Evolutionary conservation across 1,284 basidiomycete species (phyloP).

Genomic region (Meripilus lineatus): DNA sequence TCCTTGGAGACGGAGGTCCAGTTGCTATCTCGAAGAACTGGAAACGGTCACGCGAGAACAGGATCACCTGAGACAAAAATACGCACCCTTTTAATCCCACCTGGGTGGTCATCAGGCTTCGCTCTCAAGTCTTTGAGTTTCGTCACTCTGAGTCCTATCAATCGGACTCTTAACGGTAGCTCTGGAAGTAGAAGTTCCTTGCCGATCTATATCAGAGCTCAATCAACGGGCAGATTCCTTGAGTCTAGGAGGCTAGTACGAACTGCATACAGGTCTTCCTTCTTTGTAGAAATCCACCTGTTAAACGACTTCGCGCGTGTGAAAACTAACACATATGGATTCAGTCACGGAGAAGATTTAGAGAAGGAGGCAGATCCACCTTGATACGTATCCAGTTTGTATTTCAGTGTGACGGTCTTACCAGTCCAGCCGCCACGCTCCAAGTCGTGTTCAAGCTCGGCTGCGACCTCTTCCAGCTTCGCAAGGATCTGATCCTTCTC

Average conservation of each 20-base stretch:
- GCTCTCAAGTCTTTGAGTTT: slow-evolving; percentile 76
- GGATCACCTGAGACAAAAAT: background rate
- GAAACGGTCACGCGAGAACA: background rate
- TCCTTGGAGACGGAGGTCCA: slow-evolving; percentile 35
- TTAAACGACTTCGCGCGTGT: slow-evolving; percentile 78
- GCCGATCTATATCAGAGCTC: slow-evolving; percentile 48
- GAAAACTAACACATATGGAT: slow-evolving; percentile 50
- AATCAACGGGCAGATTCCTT: background rate
- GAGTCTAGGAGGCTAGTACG: slow-evolving; percentile 19
- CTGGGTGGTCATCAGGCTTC: slow-evolving; percentile 35
- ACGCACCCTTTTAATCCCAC: slow-evolving; percentile 63
- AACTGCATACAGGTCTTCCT: slow-evolving; percentile 77
- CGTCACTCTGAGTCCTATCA: slow-evolving; percentile 81
- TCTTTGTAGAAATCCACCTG: slow-evolving; percentile 65
- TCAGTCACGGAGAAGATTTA: background rate
- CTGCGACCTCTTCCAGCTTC: slow-evolving; percentile 75
- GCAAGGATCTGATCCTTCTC: slow-evolving; percentile 63
- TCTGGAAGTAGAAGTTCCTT: slow-evolving; percentile 80
- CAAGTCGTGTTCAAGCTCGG: slow-evolving; percentile 79
- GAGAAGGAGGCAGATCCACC: slow-evolving; percentile 32
- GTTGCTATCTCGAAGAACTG: slow-evolving; percentile 54
- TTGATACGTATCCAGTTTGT: slow-evolving; percentile 77
- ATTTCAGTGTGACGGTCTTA: slow-evolving; percentile 76
- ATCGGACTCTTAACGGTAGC: slow-evolving; percentile 69
- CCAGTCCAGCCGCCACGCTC: slow-evolving; percentile 65